Evolutionary conservation across 768 basidiomycete species (phyloP).

Genomic region (Candolleomyces eurysporus): DNA sequence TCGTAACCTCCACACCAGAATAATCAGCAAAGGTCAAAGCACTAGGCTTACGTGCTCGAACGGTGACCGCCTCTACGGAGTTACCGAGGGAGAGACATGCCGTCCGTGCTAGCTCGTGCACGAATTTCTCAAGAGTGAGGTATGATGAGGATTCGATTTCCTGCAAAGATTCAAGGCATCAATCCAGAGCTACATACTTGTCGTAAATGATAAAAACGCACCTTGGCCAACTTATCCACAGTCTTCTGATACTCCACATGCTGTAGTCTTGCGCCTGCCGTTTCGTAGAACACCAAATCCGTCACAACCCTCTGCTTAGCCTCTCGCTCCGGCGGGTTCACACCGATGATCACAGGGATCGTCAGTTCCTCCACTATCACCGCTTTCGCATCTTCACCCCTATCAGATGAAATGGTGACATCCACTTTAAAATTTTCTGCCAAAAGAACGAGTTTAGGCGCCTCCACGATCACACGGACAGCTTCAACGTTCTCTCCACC

Average conservation of each 20-base stretch:
- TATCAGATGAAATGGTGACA: conserved; percentile 20
- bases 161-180: conserved; percentile 24
- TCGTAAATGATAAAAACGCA: conserved; percentile 8
- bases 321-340: conserved; percentile 66
- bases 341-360: conserved; percentile 61
- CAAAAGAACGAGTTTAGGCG: conserved; percentile 53
- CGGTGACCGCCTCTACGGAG: conserved; percentile 40
- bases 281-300: conserved; percentile 47
- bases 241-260: conserved; percentile 37
- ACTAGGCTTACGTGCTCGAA: conserved; percentile 65
- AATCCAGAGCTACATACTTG: not conserved
- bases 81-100: conserved; percentile 30
- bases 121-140: conserved; percentile 62
- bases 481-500: conserved; percentile 33
- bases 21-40: conserved; percentile 67
- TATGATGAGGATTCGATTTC: conserved; percentile 48
- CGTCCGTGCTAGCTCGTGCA: conserved; percentile 41
- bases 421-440: conserved; percentile 43
- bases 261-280: conserved; percentile 11
- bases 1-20: conserved; percentile 61
- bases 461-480: conserved; percentile 40
- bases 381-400: conserved; percentile 15
- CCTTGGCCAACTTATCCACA: conserved; percentile 33
- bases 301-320: conserved; percentile 62
- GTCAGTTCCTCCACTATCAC: conserved; percentile 46